Base-by-base conservation (phyloP, 495 filamentous ascomycete species). In the Xylaria sp. region DNA sequence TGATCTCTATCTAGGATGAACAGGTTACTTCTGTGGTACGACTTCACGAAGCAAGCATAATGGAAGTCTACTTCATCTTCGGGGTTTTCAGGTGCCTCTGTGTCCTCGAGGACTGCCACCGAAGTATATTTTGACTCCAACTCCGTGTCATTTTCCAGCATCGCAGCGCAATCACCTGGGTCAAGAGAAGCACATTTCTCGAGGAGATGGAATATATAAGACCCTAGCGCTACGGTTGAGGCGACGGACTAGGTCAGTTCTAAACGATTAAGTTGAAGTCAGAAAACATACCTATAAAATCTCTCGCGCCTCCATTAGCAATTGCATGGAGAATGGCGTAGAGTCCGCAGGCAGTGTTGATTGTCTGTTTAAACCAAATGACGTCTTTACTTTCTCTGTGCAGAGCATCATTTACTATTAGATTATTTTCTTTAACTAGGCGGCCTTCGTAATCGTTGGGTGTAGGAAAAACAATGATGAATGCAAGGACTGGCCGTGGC, bases 281-380 rank as follows among this genome's bases (percentile, higher is more conserved):
- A 0, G 9, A n/a, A 46, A 33, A 43, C 40, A 29, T 80, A 87
- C 84, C 75, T 55, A 87, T 82, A 43, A 80, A 77, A 19, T 76
- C 71, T 65, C 78, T 77, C 5, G 82, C 78, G 21, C 40, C 52
- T 29, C 81, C 78, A 71, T 95, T 94, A 44, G 83, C 80, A 11
- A 94, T 84, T 41, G 89, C 87, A 80, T 95, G 93, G 24, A 95
- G 79, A 9, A 94, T 83, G 0, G 88, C 92, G 76, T 94, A 93
- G 52, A 92, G 82, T 1, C 93, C 93, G 78, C 93, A 95, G 5
- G 91, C 89, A 78, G 94, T 90, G 46, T 88, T 83, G 74, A 96
- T 95, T 0, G 92, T 95, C 73, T 96, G 92, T 73, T 91, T 91
- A 79, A 92, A 95, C 92, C 91, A 95, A 44, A 93, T 85, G 0